These are phyloP conservation scores for Lepidopterella palustris DNA, from an alignment of 495 filamentous ascomycete genomes.

Conservation along the genomic window DNA sequence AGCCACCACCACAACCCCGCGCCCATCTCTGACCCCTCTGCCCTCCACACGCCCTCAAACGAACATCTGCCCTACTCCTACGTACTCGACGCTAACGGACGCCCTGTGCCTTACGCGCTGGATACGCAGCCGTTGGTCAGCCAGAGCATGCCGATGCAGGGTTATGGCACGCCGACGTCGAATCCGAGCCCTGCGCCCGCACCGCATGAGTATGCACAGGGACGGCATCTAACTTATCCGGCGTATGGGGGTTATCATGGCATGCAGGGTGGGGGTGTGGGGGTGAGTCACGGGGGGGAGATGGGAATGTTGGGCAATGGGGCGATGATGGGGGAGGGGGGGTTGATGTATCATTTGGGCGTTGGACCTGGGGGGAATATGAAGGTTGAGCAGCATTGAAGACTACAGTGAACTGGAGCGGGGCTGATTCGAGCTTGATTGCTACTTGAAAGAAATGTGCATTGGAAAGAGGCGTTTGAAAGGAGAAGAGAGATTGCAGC, in stretches of 20 bases:
- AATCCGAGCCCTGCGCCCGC: constrained; percentile 21
- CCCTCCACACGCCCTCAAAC: not conserved
- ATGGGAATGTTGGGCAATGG: constrained; percentile 26
- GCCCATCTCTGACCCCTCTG: constrained; percentile 9
- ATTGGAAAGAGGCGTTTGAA: too few relatives aligned
- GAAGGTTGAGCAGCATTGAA: constrained; percentile 23
- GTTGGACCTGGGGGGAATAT: constrained; percentile 19
- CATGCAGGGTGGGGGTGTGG: too few relatives aligned
- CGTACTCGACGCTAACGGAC: constrained; percentile 18
- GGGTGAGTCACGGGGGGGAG: constrained; percentile 23
- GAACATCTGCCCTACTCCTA: constrained; percentile 19
- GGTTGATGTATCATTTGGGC: constrained; percentile 26
- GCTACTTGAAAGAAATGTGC: too few relatives aligned
- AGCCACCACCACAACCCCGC: constrained; percentile 17
- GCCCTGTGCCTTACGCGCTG: constrained; percentile 27
- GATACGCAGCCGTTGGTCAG: constrained; percentile 20
- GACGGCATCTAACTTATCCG: constrained; percentile 20
- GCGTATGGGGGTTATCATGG: too few relatives aligned
- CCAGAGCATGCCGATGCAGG: constrained; percentile 22
- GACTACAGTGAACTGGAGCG: not conserved
- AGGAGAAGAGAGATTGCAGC: too few relatives aligned
- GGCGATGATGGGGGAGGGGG: constrained; percentile 23
- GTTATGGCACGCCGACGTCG: constrained; percentile 24
- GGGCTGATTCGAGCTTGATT: too few relatives aligned
- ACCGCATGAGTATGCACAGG: constrained; percentile 18